Evolutionary conservation across 169 alveolate genomes (phyloP).

Genomic region (Plasmodium coatneyi): DNA sequence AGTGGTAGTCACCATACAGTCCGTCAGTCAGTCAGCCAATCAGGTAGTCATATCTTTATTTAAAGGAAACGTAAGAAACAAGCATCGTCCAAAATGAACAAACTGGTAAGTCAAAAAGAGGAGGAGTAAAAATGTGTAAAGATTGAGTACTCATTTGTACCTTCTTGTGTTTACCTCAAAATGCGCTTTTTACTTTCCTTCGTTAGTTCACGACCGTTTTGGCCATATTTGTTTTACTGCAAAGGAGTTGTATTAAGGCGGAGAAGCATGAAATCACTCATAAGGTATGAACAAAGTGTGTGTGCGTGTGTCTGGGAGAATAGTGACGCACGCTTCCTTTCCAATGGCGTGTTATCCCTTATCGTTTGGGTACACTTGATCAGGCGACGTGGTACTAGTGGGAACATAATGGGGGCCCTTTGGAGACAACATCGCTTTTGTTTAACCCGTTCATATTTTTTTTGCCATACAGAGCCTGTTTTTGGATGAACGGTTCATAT

Average conservation of each 20-base stretch:
- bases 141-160: background rate
- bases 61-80: background rate
- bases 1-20: background rate
- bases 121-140: background rate
- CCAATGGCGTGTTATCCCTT: background rate
- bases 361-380: background rate
- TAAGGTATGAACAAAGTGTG: slow-evolving; percentile 1
- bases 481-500: background rate
- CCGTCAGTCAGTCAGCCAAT: background rate
- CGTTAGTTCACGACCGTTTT: slow-evolving; percentile 22
- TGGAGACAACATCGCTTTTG: background rate
- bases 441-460: background rate
- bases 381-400: background rate
- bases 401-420: background rate
- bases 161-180: background rate
- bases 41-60: background rate
- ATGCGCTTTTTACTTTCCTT: background rate
- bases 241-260: background rate
- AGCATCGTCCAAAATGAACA: slow-evolving; percentile 18
- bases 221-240: slow-evolving; percentile 3
- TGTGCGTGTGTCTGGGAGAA: background rate
- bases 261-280: slow-evolving; percentile 59
- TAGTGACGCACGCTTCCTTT: background rate
- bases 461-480: background rate
- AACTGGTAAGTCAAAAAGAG: slow-evolving; percentile 10